These are phyloP conservation scores for Candida manassasensis DNA, from an alignment of 805 yeast genomes.

Conservation along the genomic window DNA sequence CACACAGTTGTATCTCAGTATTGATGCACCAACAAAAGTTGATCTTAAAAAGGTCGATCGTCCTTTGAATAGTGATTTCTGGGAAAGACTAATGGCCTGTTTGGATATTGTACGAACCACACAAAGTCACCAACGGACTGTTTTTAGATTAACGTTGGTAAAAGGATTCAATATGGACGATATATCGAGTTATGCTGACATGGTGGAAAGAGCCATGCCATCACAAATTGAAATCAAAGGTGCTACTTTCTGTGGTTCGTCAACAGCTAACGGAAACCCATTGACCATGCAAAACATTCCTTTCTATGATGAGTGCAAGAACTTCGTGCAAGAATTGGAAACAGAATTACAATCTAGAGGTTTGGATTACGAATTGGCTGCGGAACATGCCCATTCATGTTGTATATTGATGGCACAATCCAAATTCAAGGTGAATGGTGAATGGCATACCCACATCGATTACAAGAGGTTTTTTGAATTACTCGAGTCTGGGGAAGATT, in stretches of 20 bases:
- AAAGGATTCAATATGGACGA: slow-evolving; percentile 90
- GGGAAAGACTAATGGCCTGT: slow-evolving; percentile 84
- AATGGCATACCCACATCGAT: slow-evolving; percentile 88
- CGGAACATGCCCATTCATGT: slow-evolving; percentile 94
- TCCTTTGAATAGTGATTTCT: slow-evolving; percentile 83
- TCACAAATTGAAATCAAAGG: slow-evolving; percentile 91
- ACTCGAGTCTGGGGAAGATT: slow-evolving; percentile 58
- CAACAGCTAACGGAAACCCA: slow-evolving; percentile 78
- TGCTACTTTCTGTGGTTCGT: slow-evolving; percentile 92
- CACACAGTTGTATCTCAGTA: slow-evolving; percentile 87
- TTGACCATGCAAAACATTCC: slow-evolving; percentile 95
- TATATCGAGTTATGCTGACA: slow-evolving; percentile 75
- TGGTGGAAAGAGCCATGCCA: slow-evolving; percentile 77
- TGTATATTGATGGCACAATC: slow-evolving; percentile 80
- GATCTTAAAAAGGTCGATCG: slow-evolving; percentile 81
- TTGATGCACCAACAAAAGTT: slow-evolving; percentile 85
- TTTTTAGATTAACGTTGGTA: slow-evolving; percentile 82
- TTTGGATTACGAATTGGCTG: slow-evolving; percentile 75
- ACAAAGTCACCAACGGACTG: slow-evolving; percentile 83
- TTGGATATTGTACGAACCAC: slow-evolving; percentile 69
- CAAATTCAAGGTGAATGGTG: slow-evolving; percentile 62
- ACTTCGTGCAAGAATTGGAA: slow-evolving; percentile 62
- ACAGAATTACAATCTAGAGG: slow-evolving; percentile 63
- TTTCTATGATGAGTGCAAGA: slow-evolving; percentile 83
- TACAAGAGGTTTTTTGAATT: slow-evolving; percentile 72